phyloP scores from a whole-genome alignment of 208 protist genomes.

The Spongospora subterranea region DNA sequence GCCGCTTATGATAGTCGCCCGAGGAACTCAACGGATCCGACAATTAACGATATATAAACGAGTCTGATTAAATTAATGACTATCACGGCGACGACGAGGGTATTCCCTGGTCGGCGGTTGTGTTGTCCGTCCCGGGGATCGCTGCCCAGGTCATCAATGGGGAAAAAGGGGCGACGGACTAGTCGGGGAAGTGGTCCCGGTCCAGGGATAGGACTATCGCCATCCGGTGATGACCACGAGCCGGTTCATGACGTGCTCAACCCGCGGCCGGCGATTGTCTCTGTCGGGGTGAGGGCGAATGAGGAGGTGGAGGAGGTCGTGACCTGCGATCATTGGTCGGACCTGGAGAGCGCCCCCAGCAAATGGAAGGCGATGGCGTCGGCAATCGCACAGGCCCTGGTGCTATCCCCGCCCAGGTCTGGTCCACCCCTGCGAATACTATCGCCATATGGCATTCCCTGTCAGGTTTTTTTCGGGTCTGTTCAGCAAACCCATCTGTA shows the following conservation, averaged over 20 bases:
- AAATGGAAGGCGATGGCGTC: constrained; percentile 41
- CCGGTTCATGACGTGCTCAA: neutral
- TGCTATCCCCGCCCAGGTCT: neutral
- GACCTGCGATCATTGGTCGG: no score
- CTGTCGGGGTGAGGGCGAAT: neutral
- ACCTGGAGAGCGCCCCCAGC: neutral
- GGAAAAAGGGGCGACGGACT: neutral
- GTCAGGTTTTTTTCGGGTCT: neutral
- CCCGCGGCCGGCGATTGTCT: constrained; percentile 4
- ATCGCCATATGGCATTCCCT: neutral
- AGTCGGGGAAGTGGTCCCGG: neutral
- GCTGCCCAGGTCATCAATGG: neutral
- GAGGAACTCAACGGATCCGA: neutral
- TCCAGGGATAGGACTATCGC: neutral
- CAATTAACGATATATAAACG: neutral
- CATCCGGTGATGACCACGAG: neutral
- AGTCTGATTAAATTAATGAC: no score
- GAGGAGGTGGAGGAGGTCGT: neutral
- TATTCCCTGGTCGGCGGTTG: no score
- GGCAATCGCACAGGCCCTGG: neutral
- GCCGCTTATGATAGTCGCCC: neutral
- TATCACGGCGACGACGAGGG: no score
- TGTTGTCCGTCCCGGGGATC: no score
- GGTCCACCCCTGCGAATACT: neutral
- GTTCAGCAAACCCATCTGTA: neutral